Conservation (phyloP, 2,329 filamentous ascomycete genomes). For the Myriosclerotinia duriaeana region DNA sequence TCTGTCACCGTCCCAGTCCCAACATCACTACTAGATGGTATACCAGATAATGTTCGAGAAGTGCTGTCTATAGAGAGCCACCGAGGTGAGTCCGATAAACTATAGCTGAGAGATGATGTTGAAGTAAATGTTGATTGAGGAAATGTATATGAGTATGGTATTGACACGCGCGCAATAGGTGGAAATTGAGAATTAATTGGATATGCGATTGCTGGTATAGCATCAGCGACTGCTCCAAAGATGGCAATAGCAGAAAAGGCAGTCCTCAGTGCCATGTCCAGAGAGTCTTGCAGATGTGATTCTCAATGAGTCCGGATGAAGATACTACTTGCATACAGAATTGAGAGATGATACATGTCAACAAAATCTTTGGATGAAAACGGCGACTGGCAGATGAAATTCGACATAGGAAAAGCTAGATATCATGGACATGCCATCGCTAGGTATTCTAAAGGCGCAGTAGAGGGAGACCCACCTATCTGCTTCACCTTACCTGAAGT, state of each 20-base stretch:
- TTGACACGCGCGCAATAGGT: conserved; percentile 67
- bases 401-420: conserved; percentile 23
- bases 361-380: conserved; percentile 23
- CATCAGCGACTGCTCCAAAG: conserved; percentile 33
- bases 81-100: conserved; percentile 60
- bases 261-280: conserved; percentile 32
- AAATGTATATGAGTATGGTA: conserved; percentile 70
- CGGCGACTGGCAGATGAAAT: conserved; percentile 21
- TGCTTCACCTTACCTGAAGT: conserved; percentile 35
- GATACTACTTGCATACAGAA: conserved; percentile 24
- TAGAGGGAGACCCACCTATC: conserved; percentile 31
- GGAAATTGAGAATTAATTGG: conserved; percentile 85
- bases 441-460: conserved; percentile 33
- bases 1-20: conserved; percentile 53
- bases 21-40: conserved; percentile 56
- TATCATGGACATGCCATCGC: conserved; percentile 28
- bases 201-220: conserved; percentile 52
- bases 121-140: conserved; percentile 73
- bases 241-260: conserved; percentile 27
- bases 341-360: conserved; percentile 21
- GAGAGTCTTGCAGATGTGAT: conserved; percentile 23
- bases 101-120: conserved; percentile 60
- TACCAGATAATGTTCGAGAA: conserved; percentile 68
- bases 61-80: conserved; percentile 73
- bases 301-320: conserved; percentile 18